Conservation (phyloP, 1,284 basidiomycete species). For the Ceratobasidium sp. region DNA sequence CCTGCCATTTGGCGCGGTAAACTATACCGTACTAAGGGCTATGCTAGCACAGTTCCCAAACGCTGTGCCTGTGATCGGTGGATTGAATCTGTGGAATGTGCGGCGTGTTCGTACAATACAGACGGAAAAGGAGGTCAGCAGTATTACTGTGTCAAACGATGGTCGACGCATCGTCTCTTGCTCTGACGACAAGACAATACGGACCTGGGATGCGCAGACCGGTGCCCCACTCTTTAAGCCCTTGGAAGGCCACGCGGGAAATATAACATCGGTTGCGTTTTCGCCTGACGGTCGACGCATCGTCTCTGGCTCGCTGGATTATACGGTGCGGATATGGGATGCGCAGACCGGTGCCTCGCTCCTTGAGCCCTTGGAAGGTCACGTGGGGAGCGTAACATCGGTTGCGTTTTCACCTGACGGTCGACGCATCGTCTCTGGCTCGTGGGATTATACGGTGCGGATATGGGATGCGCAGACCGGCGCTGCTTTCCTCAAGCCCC, state of each 20-base stretch:
- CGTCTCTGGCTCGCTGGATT: too few species aligned
- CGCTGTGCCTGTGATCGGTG: too few species aligned
- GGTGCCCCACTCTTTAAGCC: too few species aligned
- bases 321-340: slow-evolving; percentile 21
- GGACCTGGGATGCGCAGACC: slow-evolving; percentile 40
- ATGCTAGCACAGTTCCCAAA: too few species aligned
- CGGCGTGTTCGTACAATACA: too few species aligned
- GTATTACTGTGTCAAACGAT: too few species aligned
- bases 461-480: not conserved
- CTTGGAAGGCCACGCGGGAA: not conserved
- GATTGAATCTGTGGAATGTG: too few species aligned
- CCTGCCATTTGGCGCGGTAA: not conserved
- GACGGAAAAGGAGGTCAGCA: too few species aligned
- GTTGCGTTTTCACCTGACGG: too few species aligned
- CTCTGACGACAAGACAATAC: not conserved
- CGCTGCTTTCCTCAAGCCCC: too few species aligned
- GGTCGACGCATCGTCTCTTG: too few species aligned
- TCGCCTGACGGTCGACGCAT: not conserved
- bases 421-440: not conserved
- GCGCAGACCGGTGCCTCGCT: not conserved
- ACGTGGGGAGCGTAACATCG: not conserved
- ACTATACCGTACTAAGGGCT: not conserved
- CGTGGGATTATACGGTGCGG: slow-evolving; percentile 12
- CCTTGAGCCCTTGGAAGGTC: slow-evolving; percentile 16
- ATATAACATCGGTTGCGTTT: not conserved